phyloP scores from a whole-genome alignment of 345 rosid species.

The Diplotaxis tenuifolia region DNA sequence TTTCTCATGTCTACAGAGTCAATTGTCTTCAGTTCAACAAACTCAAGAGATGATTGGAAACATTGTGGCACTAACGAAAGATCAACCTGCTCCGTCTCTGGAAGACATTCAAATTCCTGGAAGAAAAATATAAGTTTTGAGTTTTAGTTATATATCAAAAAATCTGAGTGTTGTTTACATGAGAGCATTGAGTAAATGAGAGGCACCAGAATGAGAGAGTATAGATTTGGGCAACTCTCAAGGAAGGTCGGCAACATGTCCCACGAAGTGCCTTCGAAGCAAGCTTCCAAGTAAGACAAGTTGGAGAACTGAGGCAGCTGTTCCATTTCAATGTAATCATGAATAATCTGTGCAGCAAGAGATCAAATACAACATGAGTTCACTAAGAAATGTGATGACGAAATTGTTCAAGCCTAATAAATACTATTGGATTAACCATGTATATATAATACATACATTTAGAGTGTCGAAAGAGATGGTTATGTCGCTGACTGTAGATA shows the following conservation, averaged over 20 bases:
- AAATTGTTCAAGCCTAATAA: not conserved
- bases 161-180: not conserved
- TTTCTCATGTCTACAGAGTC: not conserved
- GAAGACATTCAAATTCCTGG: constrained; percentile 21
- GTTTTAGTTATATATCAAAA: not conserved
- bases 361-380: not conserved
- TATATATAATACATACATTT: not conserved
- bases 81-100: not conserved
- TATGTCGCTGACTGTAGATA: constrained; percentile 22
- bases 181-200: not conserved
- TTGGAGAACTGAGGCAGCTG: constrained; percentile 25
- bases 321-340: constrained; percentile 19
- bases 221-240: constrained; percentile 26
- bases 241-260: constrained; percentile 24
- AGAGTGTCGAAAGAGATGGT: constrained; percentile 8
- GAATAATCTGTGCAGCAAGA: constrained; percentile 16
- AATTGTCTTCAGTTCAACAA: constrained; percentile 4
- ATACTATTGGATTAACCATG: not conserved
- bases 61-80: constrained; percentile 20
- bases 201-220: constrained; percentile 18
- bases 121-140: not conserved
- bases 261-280: constrained; percentile 6
- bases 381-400: not conserved
- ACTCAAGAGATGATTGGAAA: constrained; percentile 27
- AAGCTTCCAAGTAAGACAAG: constrained; percentile 19